These are phyloP conservation scores for Echinosophora koreensis DNA, from an alignment of 306 rosid genomes.

Conservation along the genomic window DNA sequence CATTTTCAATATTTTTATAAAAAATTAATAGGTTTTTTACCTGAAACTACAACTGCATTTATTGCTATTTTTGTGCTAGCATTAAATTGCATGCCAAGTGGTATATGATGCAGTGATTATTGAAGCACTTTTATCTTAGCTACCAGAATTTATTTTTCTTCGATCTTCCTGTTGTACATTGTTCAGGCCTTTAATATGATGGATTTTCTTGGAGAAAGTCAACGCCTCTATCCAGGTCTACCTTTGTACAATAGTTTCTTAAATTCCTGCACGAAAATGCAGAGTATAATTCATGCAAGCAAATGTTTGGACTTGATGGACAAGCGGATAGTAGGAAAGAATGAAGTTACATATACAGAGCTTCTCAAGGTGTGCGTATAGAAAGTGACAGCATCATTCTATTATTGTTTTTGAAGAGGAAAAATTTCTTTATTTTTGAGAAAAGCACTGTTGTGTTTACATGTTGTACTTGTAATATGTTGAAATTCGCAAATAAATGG, in stretches of 20 bases:
- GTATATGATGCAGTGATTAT: constrained; percentile 27
- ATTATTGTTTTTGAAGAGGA: constrained; percentile 39
- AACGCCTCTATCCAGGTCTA: constrained; percentile 51
- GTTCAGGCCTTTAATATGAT: constrained; percentile 76
- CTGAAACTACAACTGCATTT: constrained; percentile 21
- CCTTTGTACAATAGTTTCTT: constrained; percentile 67
- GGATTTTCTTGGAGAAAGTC: constrained; percentile 66
- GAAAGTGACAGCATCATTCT: constrained; percentile 38
- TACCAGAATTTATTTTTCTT: constrained; percentile 32
- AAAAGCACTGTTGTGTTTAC: not conserved
- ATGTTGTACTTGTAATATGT: constrained; percentile 22
- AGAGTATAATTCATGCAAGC: constrained; percentile 58
- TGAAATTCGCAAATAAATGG: too few species aligned
- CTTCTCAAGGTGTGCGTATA: constrained; percentile 75
- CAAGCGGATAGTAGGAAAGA: constrained; percentile 69
- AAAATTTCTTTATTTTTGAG: constrained; percentile 2
- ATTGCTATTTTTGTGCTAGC: constrained; percentile 20
- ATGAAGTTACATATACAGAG: constrained; percentile 73
- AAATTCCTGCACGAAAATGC: constrained; percentile 59
- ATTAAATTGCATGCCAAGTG: constrained; percentile 17
- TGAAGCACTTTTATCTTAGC: constrained; percentile 32
- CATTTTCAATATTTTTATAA: constrained; percentile 3
- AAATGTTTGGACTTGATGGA: constrained; percentile 90
- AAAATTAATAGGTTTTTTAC: not conserved
- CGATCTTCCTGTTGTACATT: constrained; percentile 41